A percentile compares a stretch with the other conserved stretches of the same genome.
These are phyloP conservation scores for Fraxinus xanthoxyloides DNA, from an alignment of 305 asterid species.

Conservation along the genomic window DNA sequence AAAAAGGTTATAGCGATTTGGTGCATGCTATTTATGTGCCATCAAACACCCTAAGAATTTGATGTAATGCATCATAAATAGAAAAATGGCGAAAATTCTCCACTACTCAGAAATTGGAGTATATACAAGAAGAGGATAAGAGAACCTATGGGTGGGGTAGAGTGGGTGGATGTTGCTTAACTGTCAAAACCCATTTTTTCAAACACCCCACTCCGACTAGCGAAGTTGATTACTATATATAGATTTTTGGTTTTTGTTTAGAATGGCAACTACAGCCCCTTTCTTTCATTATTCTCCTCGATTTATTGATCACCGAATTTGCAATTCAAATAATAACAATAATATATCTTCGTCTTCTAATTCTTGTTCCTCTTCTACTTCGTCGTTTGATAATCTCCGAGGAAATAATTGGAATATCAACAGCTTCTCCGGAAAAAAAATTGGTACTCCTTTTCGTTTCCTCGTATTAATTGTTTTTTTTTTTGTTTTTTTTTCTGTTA, in stretches of 20 bases:
- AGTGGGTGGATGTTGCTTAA: not conserved
- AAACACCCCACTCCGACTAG: not conserved
- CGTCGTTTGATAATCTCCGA: slow-evolving; percentile 21
- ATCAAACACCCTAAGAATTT: not conserved
- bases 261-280: not conserved
- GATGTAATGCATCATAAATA: not conserved
- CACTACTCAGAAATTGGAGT: not conserved
- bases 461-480: not conserved
- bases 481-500: not conserved
- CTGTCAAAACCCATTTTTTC: not conserved
- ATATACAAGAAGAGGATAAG: not conserved
- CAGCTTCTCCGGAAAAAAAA: slow-evolving; percentile 32
- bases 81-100: not conserved
- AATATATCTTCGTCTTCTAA: slow-evolving; percentile 35
- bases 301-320: not conserved
- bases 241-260: not conserved
- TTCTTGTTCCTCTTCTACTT: slow-evolving; percentile 39
- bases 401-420: slow-evolving; percentile 38
- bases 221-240: not conserved
- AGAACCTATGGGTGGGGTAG: not conserved
- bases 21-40: not conserved
- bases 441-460: not conserved
- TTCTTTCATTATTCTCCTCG: slow-evolving; percentile 1
- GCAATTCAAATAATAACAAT: not conserved
- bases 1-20: not conserved